A percentile compares a stretch with the other conserved stretches of the same genome.
These are phyloP conservation scores for Candida suzukii DNA, from an alignment of 805 yeast species.

Conservation along the genomic window DNA sequence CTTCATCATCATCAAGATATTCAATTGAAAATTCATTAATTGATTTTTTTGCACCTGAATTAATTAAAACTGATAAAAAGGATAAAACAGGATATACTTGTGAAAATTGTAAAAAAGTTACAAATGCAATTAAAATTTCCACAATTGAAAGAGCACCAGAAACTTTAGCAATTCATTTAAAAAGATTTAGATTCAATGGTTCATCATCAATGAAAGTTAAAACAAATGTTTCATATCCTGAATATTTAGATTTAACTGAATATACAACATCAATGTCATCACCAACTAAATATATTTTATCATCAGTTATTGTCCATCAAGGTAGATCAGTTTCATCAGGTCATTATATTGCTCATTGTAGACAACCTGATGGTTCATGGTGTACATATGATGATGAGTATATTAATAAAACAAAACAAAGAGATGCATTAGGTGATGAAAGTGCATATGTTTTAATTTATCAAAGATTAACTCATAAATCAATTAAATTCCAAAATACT, in stretches of 20 bases:
- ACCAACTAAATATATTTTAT: conserved; percentile 60
- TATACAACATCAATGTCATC: conserved; percentile 41
- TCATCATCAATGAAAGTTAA: conserved; percentile 73
- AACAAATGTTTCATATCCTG: conserved; percentile 76
- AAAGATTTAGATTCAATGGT: conserved; percentile 85
- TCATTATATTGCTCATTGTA: conserved; percentile 85
- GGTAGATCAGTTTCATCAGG: conserved; percentile 92
- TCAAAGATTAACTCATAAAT: conserved; percentile 63
- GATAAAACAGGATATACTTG: conserved; percentile 81
- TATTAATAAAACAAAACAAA: conserved; percentile 64
- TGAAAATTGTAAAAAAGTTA: conserved; percentile 72
- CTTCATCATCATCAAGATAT: conserved; percentile 29
- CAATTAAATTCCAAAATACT: conserved; percentile 4
- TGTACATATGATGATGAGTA: conserved; percentile 91
- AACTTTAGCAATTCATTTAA: conserved; percentile 77
- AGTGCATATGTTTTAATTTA: conserved; percentile 88
- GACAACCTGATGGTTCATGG: conserved; percentile 92
- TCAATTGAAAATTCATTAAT: conserved; percentile 67
- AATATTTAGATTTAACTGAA: conserved; percentile 63
- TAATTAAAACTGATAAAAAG: conserved; percentile 57
- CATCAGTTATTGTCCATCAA: conserved; percentile 86
- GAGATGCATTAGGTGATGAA: conserved; percentile 71
- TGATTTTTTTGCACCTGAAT: conserved; percentile 80
- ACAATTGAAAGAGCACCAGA: conserved; percentile 82
- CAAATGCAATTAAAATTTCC: conserved; percentile 71